Conservation (phyloP, 441 rosid genomes). For the Populus tomentosa region DNA sequence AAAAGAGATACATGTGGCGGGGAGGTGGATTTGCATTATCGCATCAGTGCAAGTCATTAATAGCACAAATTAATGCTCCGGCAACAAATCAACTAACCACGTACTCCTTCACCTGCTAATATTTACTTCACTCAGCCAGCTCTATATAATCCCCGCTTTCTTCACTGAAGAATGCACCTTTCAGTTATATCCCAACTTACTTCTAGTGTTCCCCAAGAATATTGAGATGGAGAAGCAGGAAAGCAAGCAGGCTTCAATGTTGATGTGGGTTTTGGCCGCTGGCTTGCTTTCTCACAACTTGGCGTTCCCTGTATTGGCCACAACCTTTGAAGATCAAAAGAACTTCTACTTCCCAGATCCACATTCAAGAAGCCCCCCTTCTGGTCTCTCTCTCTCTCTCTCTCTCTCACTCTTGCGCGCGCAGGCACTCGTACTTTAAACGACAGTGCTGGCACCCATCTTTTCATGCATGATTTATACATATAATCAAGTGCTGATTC, state of each 20-base stretch:
- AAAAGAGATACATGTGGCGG: too few species aligned
- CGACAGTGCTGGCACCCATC: not conserved
- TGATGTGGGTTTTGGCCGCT: conserved; percentile 4
- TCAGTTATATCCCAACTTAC: not conserved
- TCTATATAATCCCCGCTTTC: conserved; percentile 3
- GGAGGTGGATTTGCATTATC: not conserved
- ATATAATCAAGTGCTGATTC: too few species aligned
- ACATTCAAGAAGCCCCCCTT: conserved; percentile 15
- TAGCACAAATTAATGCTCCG: conserved; percentile 12
- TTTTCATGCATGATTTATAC: not conserved
- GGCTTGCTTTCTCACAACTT: conserved; percentile 20
- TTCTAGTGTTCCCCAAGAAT: not conserved
- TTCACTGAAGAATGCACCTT: not conserved
- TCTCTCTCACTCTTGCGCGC: not conserved
- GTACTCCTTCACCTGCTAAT: conserved; percentile 14
- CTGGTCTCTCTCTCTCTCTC: conserved; percentile 1
- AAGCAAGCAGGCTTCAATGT: conserved; percentile 5
- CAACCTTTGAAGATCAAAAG: conserved; percentile 18
- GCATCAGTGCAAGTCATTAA: conserved; percentile 3
- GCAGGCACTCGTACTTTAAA: not conserved
- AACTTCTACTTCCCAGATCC: conserved; percentile 25
- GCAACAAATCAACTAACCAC: conserved; percentile 25
- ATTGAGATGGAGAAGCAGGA: conserved; percentile 7
- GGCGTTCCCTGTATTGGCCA: conserved; percentile 9
- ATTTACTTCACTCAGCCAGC: conserved; percentile 15